A percentile compares a stretch with the other conserved stretches of the same genome.
Evolutionary conservation across 1,284 basidiomycete species (phyloP).

Genomic region (Trichosporon coremiiforme): DNA sequence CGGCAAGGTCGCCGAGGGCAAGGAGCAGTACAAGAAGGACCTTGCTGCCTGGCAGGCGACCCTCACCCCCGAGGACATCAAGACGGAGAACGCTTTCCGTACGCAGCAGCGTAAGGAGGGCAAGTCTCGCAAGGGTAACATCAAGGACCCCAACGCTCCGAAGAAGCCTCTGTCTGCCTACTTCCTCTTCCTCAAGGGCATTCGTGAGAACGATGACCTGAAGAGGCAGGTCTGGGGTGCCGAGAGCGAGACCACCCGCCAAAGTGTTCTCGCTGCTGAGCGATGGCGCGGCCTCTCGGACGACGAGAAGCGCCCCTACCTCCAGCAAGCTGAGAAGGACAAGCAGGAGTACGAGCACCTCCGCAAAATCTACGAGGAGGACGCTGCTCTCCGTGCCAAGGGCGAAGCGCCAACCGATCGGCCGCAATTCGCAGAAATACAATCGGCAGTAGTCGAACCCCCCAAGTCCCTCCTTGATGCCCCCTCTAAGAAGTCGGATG

Average conservation of each 20-base stretch:
- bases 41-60: constrained; percentile 82
- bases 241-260: constrained; percentile 90
- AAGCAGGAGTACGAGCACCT: constrained; percentile 87
- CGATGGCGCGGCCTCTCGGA: constrained; percentile 90
- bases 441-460: constrained; percentile 30
- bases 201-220: constrained; percentile 69
- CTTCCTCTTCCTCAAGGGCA: constrained; percentile 90
- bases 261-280: constrained; percentile 88
- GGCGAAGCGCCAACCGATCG: constrained; percentile 63
- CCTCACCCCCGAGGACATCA: constrained; percentile 91
- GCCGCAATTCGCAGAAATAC: constrained; percentile 55
- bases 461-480: constrained; percentile 32
- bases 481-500: constrained; percentile 22
- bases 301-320: constrained; percentile 87
- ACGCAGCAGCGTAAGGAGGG: constrained; percentile 93
- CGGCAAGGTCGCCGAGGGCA: constrained; percentile 75
- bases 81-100: constrained; percentile 86
- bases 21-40: constrained; percentile 77
- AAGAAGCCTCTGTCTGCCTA: constrained; percentile 95
- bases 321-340: constrained; percentile 86
- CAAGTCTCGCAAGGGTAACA: constrained; percentile 88
- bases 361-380: constrained; percentile 77
- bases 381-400: constrained; percentile 61
- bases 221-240: constrained; percentile 83
- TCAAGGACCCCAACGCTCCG: constrained; percentile 96